A percentile compares a stretch with the other conserved stretches of the same genome.
Evolutionary conservation across 2,329 filamentous ascomycete species (phyloP).

Genomic region (Trichoderma guizhouense): DNA sequence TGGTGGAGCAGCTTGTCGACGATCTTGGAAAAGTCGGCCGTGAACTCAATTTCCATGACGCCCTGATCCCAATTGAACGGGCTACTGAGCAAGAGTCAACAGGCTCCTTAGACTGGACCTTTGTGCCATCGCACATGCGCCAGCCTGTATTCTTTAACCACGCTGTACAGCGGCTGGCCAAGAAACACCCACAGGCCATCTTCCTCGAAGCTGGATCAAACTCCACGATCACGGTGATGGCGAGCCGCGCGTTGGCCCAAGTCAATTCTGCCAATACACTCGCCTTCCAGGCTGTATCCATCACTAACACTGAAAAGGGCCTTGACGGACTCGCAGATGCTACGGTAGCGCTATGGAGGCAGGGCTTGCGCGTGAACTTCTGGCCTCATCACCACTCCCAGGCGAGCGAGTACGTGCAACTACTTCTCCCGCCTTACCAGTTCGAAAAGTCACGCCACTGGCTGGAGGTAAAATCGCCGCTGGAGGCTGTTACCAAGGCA

Average conservation of each 20-base stretch:
- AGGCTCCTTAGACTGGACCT: not conserved
- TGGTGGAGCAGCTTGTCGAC: not conserved
- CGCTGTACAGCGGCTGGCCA: not conserved
- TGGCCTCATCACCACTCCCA: not conserved
- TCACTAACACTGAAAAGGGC: not conserved
- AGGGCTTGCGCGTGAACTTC: not conserved
- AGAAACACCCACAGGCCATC: not conserved
- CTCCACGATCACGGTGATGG: not conserved
- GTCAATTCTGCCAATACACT: not conserved
- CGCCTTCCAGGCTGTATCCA: not conserved
- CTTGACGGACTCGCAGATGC: not conserved
- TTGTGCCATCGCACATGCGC: not conserved
- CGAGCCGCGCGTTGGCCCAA: not conserved
- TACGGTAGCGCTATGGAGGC: not conserved
- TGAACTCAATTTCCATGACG: not conserved
- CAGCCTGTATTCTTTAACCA: not conserved
- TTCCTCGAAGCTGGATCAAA: not conserved
- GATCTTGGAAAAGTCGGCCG: not conserved
- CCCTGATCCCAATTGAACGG: not conserved
- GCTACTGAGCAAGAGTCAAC: not conserved
- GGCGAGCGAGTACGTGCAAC: not conserved
- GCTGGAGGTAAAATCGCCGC: not conserved
- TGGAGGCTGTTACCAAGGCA: not conserved
- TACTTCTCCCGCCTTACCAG: not conserved
- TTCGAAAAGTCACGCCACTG: not conserved